Evolutionary conservation across 176 grass and related monocot genomes (phyloP).

Genomic region (Ananas comosus): DNA sequence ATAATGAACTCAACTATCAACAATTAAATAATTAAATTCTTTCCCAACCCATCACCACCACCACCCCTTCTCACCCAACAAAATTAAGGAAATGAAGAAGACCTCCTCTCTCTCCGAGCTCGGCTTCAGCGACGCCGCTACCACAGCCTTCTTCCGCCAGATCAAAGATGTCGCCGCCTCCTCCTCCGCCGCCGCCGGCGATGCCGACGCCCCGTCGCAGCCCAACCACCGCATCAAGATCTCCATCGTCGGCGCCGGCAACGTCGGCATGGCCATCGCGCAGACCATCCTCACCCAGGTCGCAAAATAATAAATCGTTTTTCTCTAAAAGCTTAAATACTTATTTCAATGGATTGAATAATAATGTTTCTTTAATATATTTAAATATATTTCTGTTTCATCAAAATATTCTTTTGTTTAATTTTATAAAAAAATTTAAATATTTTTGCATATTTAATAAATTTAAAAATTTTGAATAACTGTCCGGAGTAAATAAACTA

Average conservation of each 20-base stretch:
- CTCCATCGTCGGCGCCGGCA: slow-evolving; percentile 65
- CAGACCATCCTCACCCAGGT: slow-evolving; percentile 79
- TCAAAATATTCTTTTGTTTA: no score
- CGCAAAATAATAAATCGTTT: no score
- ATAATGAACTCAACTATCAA: no score
- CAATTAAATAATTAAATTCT: no score
- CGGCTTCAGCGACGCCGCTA: slow-evolving; percentile 38
- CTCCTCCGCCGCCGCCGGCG: slow-evolving; percentile 10
- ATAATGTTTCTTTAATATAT: no score
- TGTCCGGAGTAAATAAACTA: no score
- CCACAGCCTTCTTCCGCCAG: slow-evolving; percentile 38
- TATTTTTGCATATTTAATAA: no score
- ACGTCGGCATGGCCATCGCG: slow-evolving; percentile 97
- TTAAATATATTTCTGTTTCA: no score
- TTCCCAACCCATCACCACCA: background rate
- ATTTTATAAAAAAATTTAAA: no score
- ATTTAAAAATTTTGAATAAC: no score
- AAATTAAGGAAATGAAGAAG: slow-evolving; percentile 43
- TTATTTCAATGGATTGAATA: no score
- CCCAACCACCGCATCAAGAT: slow-evolving; percentile 46
- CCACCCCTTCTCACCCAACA: background rate
- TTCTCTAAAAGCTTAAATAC: no score
- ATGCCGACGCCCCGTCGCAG: slow-evolving; percentile 5
- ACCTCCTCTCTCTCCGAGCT: slow-evolving; percentile 48
- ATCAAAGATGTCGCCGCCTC: background rate